Conservation (phyloP, 108 stramenopile species). For the Nitzschia palea region DNA sequence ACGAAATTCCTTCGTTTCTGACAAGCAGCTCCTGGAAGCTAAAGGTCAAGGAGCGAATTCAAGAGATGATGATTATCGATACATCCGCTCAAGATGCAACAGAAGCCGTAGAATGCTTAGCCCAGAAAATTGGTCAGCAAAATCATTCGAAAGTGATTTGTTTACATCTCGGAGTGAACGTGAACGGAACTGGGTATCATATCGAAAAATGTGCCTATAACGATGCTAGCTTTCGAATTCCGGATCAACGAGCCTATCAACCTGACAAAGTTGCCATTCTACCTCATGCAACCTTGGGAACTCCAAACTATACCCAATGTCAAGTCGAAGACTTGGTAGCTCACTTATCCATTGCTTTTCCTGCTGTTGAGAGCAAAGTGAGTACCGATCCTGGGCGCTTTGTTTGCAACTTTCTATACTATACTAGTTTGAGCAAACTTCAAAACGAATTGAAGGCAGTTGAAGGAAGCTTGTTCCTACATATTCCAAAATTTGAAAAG, state of each 20-base stretch:
- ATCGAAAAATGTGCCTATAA: constrained; percentile 92
- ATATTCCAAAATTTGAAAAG: constrained; percentile 65
- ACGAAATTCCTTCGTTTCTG: constrained; percentile 33
- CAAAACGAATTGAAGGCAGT: constrained; percentile 1
- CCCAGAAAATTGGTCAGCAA: constrained; percentile 3
- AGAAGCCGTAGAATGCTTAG: constrained; percentile 34
- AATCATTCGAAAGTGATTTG: constrained; percentile 29
- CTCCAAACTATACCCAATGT: constrained; percentile 7
- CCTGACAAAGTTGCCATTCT: constrained; percentile 59
- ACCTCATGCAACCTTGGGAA: not conserved
- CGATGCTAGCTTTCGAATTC: constrained; percentile 89
- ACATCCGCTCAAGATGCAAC: constrained; percentile 61
- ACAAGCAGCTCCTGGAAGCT: not conserved
- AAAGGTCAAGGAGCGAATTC: not conserved
- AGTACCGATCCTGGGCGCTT: constrained; percentile 83
- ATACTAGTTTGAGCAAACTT: constrained; percentile 55
- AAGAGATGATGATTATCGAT: constrained; percentile 59
- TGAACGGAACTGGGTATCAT: constrained; percentile 52
- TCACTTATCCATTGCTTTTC: constrained; percentile 10
- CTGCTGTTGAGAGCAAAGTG: constrained; percentile 17
- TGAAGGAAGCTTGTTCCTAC: constrained; percentile 59
- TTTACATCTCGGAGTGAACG: constrained; percentile 82
- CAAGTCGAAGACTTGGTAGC: constrained; percentile 5
- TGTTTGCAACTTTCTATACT: constrained; percentile 88
- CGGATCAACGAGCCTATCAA: constrained; percentile 79